Evolutionary conservation across 1,139 yeast genomes (phyloP), one percentile per base, ranked within the genome.

Genomic region (Eremothecium cymbalariae): DNA sequence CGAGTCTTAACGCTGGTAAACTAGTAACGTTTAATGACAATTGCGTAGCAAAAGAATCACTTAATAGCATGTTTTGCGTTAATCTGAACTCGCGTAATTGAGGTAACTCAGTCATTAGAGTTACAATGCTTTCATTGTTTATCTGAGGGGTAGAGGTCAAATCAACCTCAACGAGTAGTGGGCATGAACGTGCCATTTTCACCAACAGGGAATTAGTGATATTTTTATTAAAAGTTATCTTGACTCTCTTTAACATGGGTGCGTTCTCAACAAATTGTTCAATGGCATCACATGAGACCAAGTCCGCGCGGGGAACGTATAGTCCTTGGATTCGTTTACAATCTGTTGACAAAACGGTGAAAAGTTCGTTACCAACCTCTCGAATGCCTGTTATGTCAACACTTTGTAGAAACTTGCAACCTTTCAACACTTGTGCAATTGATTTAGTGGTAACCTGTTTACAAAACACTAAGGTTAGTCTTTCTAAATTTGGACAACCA

Each of bases 341-440:
- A 52, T 74, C 69, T 9, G 57, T 54, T 1, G 95, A 88, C 46
- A 88, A 64, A n/a, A 83, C 75, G 29, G 63, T 48, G 39, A 86
- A 72, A 6, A 86, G 75, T 33, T 70, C 75, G 61, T 88, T 95
- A 8, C 70, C 64, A 18, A 77, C 62, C 44, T 70, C 74, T 27
- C 68, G 69, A n/a, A 85, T 79, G n/a, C 93, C 90, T 0, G 95
- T 79, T 48, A 90, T 68, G 60, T 90, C 98, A 33, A 90, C 79
- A 27, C 94, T 82, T 55, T 84, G 94, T 39, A 90, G 62, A 44
- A 74, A 68, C 41, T 69, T 70, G 58, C 95, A 85, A 22, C 74
- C 73, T 36, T 64, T 56, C 30, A 88, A 60, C 8, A 86, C 75
- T 3, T 64, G 62, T 3, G 81, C 67, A 23, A 88, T 72, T 7